Conservation (phyloP, 2,329 filamentous ascomycete genomes). For the Fusarium sambucinum region DNA sequence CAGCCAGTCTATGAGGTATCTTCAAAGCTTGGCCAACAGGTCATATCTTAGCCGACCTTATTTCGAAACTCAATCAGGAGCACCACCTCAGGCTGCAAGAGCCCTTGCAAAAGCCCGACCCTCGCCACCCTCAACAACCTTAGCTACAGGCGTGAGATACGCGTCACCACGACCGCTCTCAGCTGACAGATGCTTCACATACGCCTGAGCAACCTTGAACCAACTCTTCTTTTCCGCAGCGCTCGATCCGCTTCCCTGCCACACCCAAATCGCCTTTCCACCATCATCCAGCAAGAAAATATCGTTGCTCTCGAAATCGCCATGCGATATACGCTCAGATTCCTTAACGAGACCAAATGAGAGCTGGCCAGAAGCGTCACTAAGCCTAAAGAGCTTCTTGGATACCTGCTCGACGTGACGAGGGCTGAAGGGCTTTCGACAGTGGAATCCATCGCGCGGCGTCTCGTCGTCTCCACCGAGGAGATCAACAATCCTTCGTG, state of each 20-base stretch:
- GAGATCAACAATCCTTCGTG: slow-evolving; percentile 66
- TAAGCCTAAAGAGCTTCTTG: slow-evolving; percentile 70
- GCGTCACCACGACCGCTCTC: slow-evolving; percentile 50
- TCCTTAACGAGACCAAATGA: slow-evolving; percentile 71
- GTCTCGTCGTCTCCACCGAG: slow-evolving; percentile 63
- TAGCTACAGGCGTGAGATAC: slow-evolving; percentile 65
- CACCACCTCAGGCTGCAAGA: slow-evolving; percentile 49
- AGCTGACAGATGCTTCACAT: slow-evolving; percentile 59
- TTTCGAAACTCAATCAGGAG: not conserved
- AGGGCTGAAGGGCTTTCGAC: slow-evolving; percentile 56
- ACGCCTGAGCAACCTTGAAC: slow-evolving; percentile 70
- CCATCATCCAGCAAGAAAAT: slow-evolving; percentile 72
- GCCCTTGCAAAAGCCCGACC: slow-evolving; percentile 64
- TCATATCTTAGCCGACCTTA: not conserved
- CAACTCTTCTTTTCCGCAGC: slow-evolving; percentile 69
- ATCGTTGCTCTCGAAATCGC: slow-evolving; percentile 69
- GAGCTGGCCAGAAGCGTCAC: slow-evolving; percentile 69
- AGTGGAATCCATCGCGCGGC: slow-evolving; percentile 55
- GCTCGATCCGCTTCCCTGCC: slow-evolving; percentile 72
- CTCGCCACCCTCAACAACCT: slow-evolving; percentile 69
- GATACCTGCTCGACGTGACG: slow-evolving; percentile 37
- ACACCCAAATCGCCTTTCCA: slow-evolving; percentile 72
- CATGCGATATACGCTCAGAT: slow-evolving; percentile 57
- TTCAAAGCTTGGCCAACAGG: not conserved
- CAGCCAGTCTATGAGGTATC: not conserved